Percentiles rank a stretch among this genome's conserved stretches.
phyloP scores from a whole-genome alignment of 2,329 filamentous ascomycete genomes.

The Scedosporium dehoogii region DNA sequence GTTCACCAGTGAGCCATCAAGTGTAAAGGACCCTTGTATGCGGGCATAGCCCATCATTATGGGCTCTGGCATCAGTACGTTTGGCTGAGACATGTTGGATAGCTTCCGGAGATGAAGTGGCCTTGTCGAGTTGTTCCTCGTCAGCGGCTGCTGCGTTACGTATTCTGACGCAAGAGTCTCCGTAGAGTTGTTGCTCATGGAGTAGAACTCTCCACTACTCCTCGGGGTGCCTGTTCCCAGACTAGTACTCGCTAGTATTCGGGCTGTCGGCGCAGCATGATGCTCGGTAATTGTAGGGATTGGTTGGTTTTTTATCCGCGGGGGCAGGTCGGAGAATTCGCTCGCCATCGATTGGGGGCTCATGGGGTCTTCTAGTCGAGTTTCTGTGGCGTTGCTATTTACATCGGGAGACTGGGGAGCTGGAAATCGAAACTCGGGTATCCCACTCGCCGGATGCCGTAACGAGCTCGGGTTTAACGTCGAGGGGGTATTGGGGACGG shows the following conservation, averaged over 20 bases:
- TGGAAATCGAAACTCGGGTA: conserved; percentile 48
- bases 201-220: conserved; percentile 92
- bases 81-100: conserved; percentile 31
- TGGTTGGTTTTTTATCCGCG: conserved; percentile 32
- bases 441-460: conserved; percentile 16
- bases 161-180: conserved; percentile 92
- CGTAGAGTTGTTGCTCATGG: conserved; percentile 85
- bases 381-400: conserved; percentile 17
- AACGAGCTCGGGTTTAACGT: conserved; percentile 27
- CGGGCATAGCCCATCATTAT: conserved; percentile 98
- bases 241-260: conserved; percentile 70
- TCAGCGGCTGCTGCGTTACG: conserved; percentile 39
- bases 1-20: conserved; percentile 87
- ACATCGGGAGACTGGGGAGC: conserved; percentile 27
- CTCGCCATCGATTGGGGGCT: conserved; percentile 24
- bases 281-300: conserved; percentile 46
- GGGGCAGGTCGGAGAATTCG: conserved; percentile 25
- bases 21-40: conserved; percentile 79
- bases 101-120: conserved; percentile 36
- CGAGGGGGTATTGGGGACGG: conserved; percentile 34
- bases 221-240: conserved; percentile 63
- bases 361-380: conserved; percentile 26
- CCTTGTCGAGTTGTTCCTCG: conserved; percentile 15
- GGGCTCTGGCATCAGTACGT: conserved; percentile 54
- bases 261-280: conserved; percentile 37